Percentiles rank a stretch among this genome's conserved stretches.
These are phyloP conservation scores for Lepidopterella palustris DNA, from an alignment of 495 filamentous ascomycete genomes.

Conservation along the genomic window DNA sequence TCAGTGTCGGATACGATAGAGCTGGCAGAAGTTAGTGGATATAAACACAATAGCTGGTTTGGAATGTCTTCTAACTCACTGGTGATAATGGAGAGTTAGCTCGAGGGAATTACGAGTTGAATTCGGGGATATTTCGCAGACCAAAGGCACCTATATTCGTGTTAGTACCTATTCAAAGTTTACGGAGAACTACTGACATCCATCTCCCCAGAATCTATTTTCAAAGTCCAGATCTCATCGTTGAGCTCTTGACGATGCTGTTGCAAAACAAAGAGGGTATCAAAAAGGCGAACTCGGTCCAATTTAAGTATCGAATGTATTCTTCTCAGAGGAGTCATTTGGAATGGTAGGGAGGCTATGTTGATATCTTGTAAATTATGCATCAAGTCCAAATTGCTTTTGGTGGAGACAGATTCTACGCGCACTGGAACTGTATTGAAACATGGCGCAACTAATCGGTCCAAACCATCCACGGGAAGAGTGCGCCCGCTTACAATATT, in stretches of 20 bases:
- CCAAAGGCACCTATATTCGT: constrained; percentile 50
- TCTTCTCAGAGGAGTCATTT: constrained; percentile 61
- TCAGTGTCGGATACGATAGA: constrained; percentile 40
- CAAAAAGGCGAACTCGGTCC: constrained; percentile 54
- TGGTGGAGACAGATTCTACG: constrained; percentile 40
- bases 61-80: constrained; percentile 25
- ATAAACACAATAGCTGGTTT: constrained; percentile 2
- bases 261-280: constrained; percentile 71
- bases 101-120: constrained; percentile 40
- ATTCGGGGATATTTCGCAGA: constrained; percentile 61
- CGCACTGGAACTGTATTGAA: constrained; percentile 86
- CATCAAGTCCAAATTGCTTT: constrained; percentile 48
- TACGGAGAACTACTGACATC: constrained; percentile 45
- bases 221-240: constrained; percentile 54
- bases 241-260: constrained; percentile 47
- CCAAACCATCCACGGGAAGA: constrained; percentile 54
- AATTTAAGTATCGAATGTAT: constrained; percentile 45
- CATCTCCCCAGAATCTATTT: constrained; percentile 66
- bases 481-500: constrained; percentile 71
- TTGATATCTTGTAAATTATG: constrained; percentile 51
- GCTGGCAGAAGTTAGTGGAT: constrained; percentile 32
- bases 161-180: not conserved
- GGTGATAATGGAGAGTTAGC: constrained; percentile 43
- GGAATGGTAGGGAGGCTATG: constrained; percentile 51
- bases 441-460: constrained; percentile 71